Percentiles rank a stretch among this genome's conserved stretches.
Evolutionary conservation across 768 basidiomycete genomes (phyloP).

Genomic region (Lactarius akahatsu): DNA sequence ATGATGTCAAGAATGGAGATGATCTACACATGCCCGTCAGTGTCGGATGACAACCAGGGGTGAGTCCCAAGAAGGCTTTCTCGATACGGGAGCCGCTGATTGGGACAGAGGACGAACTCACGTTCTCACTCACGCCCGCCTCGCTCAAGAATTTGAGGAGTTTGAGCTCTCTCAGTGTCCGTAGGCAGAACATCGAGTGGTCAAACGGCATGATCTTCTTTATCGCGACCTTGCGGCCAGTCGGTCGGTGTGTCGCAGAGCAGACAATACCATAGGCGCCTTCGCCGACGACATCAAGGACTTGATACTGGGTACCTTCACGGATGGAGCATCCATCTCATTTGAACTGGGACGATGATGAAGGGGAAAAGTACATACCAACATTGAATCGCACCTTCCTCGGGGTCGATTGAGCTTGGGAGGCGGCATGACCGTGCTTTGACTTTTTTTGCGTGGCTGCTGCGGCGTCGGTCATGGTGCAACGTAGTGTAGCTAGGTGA

Average conservation of each 20-base stretch:
- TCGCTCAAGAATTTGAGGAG: conserved; percentile 78
- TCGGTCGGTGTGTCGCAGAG: conserved; percentile 77
- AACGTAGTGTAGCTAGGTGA: conserved; percentile 19
- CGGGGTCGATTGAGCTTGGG: conserved; percentile 54
- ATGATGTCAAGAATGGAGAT: conserved; percentile 89
- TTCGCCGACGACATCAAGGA: conserved; percentile 86
- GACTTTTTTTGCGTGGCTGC: conserved; percentile 36
- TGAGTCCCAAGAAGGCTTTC: background rate
- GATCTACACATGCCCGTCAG: conserved; percentile 50
- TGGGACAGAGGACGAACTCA: conserved; percentile 35
- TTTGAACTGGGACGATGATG: background rate
- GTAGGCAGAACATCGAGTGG: conserved; percentile 88
- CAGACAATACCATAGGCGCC: conserved; percentile 94
- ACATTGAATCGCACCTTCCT: conserved; percentile 90
- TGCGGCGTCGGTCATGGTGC: conserved; percentile 29
- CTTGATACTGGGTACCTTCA: conserved; percentile 54
- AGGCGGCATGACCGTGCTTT: conserved; percentile 48
- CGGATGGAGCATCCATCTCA: background rate
- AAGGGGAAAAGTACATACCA: conserved; percentile 42
- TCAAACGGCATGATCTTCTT: conserved; percentile 96
- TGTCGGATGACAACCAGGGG: background rate
- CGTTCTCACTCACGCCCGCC: conserved; percentile 87
- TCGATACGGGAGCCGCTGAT: background rate
- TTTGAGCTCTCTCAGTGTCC: conserved; percentile 59
- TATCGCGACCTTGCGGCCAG: conserved; percentile 86